Base-by-base conservation (phyloP, 257 asterid genomes). In the Lantana camara region DNA sequence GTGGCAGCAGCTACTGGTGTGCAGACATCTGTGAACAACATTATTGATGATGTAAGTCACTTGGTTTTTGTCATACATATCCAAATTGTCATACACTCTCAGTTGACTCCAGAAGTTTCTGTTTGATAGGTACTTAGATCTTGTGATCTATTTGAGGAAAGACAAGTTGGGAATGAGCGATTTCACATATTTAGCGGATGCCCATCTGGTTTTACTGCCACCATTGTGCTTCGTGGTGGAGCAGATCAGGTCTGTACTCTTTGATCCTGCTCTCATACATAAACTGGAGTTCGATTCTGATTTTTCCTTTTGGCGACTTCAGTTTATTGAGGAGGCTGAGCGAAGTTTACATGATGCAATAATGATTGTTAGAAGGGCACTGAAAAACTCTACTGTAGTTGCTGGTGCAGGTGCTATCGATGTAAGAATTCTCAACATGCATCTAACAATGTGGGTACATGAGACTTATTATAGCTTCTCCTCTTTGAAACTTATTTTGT, bases 381-480 rank as follows among this genome's bases (percentile, higher is more conserved):
- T 88, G 77, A 90, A 85, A 57, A 90, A 88, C 79, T 90, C 97
- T 17, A 90, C 90, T 24, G 86, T 88, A 21, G 97, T 90, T 73
- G 86, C 96, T 76, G 97, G 96, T 70, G 96, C 95, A 12, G 97
- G 96, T 70, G 97, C 97, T 40, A 90, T 90, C 45, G 97, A 90
- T 74, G 97, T 90, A 85, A 76, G 87, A 17, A 13, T 59, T 42
- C 56, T 42, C 60, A n/a, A 49, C 61, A 49, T 37, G 73, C 27
- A 29, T 66, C 34, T 13, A 21, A 37, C 19, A 20, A 13, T 50
- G 19, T 46, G 23, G 57, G 53, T 32, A n/a, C 34, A 17, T 55
- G 64, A 50, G 45, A 52, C 45, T 42, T 46, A 22, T 38, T 11
- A 30, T 40, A 13, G n/a, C n/a, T n/a, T n/a, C n/a, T n/a, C n/a